Percentiles rank a stretch among this genome's conserved stretches.
These are phyloP conservation scores for Escallonia herrerae DNA, from an alignment of 129 eudicot species.

Conservation along the genomic window DNA sequence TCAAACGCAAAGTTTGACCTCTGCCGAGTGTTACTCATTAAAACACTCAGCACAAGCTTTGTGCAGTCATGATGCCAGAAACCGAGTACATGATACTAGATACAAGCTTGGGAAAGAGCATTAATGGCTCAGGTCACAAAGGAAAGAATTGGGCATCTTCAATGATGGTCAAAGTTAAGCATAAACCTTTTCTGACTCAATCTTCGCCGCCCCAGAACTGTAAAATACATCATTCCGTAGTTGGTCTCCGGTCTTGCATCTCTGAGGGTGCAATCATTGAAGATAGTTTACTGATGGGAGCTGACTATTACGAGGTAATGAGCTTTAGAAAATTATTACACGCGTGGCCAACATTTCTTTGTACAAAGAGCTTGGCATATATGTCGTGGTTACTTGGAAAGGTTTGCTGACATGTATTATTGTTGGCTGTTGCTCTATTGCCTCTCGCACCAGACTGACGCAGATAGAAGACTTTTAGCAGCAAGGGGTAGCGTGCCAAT, in stretches of 20 bases:
- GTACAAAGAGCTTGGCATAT: background rate
- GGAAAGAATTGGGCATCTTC: no score
- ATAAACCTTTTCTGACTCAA: no score
- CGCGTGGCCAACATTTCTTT: no score
- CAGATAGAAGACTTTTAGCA: slow-evolving; percentile 65
- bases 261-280: slow-evolving; percentile 92
- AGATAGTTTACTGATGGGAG: slow-evolving; percentile 89
- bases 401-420: background rate
- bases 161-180: no score
- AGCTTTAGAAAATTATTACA: no score
- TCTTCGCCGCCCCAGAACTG: slow-evolving; percentile 46
- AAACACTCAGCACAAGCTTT: no score
- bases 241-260: slow-evolving; percentile 92
- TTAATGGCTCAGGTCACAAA: no score
- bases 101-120: no score
- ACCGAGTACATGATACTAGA: no score
- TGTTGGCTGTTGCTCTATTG: background rate
- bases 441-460: slow-evolving; percentile 61
- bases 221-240: slow-evolving; percentile 94
- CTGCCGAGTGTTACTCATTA: no score
- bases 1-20: no score
- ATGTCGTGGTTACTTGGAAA: background rate
- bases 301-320: slow-evolving; percentile 92
- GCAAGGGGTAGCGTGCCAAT: slow-evolving; percentile 87
- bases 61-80: no score